phyloP scores from a whole-genome alignment of 495 filamentous ascomycete genomes.

The Xylaria cubensis region DNA sequence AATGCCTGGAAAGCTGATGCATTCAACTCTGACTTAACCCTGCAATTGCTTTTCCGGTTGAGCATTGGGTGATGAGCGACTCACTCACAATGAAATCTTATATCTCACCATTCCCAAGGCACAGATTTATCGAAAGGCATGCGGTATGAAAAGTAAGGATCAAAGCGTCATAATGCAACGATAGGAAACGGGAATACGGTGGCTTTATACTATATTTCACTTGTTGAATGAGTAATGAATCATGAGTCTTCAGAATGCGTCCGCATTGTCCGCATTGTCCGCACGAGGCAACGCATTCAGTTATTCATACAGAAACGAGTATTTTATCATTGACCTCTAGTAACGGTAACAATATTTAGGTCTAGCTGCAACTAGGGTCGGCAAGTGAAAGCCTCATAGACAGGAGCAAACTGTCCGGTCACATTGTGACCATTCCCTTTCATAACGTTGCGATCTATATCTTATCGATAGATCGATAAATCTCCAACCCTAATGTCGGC shows the following conservation, averaged over 20 bases:
- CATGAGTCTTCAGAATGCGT: conserved; percentile 1
- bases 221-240: conserved; percentile 3
- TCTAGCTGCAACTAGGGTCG: background rate
- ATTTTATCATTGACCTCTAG: background rate
- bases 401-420: background rate
- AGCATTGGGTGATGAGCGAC: background rate
- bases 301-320: too few species aligned
- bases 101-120: background rate
- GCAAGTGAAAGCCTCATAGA: background rate
- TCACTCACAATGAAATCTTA: background rate
- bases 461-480: background rate
- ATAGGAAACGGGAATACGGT: background rate
- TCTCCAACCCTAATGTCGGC: background rate
- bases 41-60: background rate
- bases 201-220: background rate
- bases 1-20: background rate
- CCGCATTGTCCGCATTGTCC: conserved; percentile 6
- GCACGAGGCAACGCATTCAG: background rate
- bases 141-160: background rate
- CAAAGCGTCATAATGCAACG: conserved; percentile 1
- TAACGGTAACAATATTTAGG: background rate
- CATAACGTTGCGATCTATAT: too few species aligned
- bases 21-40: background rate
- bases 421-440: background rate
- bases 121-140: background rate